These are phyloP conservation scores for Scheffersomyces segobiensis DNA, from an alignment of 1,139 yeast species.

Conservation along the genomic window DNA sequence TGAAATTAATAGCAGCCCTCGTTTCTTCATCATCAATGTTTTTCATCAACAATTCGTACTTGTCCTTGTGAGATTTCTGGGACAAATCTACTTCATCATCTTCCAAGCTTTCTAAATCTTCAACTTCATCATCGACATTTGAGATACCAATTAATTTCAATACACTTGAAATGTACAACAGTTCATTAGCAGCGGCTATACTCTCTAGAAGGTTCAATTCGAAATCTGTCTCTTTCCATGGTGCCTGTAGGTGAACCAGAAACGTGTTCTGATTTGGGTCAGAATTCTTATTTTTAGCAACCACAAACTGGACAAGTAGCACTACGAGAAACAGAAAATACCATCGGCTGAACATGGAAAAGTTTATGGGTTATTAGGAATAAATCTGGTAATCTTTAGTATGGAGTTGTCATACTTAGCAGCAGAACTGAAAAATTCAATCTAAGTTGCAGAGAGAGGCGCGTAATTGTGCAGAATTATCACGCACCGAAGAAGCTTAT, in stretches of 20 bases:
- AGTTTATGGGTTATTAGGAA: neutral
- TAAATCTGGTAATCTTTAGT: neutral
- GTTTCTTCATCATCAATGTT: constrained; percentile 17
- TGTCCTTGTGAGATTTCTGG: constrained; percentile 32
- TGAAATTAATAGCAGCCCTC: constrained; percentile 41
- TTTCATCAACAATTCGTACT: constrained; percentile 36
- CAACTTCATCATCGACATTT: constrained; percentile 22
- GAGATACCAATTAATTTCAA: constrained; percentile 35
- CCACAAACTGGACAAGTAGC: neutral
- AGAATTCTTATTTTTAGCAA: neutral
- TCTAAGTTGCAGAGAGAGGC: neutral
- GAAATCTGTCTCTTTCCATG: constrained; percentile 43
- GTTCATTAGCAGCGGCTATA: constrained; percentile 47
- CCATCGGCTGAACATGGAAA: neutral
- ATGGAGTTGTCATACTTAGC: neutral
- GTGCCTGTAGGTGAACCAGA: constrained; percentile 17
- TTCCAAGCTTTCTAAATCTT: neutral
- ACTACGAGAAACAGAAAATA: neutral
- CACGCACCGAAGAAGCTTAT: neutral
- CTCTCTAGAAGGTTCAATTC: constrained; percentile 56
- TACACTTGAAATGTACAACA: constrained; percentile 50
- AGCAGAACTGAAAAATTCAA: neutral
- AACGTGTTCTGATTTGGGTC: neutral
- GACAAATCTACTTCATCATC: constrained; percentile 11
- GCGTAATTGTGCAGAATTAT: neutral